Evolutionary conservation across 352 stramenopile species (phyloP).

Genomic region (Phytopythium delawarense): DNA sequence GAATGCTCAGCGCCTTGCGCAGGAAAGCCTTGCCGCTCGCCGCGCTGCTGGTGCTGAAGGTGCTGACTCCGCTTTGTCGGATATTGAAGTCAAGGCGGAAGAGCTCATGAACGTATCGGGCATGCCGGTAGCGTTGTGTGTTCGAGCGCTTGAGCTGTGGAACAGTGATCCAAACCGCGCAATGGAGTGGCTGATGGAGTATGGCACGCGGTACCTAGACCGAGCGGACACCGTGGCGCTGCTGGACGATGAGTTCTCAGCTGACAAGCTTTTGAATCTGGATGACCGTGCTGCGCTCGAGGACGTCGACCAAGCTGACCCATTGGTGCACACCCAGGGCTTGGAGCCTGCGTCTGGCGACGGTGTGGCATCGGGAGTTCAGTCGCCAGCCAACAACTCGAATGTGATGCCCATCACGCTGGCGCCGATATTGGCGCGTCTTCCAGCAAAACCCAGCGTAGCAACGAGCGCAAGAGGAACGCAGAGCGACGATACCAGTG

Average conservation of each 20-base stretch:
- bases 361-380: not conserved
- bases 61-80: conserved; percentile 14
- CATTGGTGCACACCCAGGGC: conserved; percentile 30
- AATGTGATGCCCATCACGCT: conserved; percentile 79
- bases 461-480: conserved; percentile 8
- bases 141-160: conserved; percentile 69
- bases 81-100: conserved; percentile 52
- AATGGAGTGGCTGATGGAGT: conserved; percentile 88
- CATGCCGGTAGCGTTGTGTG: conserved; percentile 60
- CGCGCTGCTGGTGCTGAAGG: conserved; percentile 13
- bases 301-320: conserved; percentile 71
- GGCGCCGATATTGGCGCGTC: conserved; percentile 64
- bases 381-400: conserved; percentile 24
- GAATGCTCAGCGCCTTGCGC: conserved; percentile 46
- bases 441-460: conserved; percentile 18
- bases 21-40: conserved; percentile 34
- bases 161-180: conserved; percentile 79
- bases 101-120: conserved; percentile 76
- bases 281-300: conserved; percentile 68
- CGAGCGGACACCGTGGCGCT: conserved; percentile 42
- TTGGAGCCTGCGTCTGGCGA: not conserved
- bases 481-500: conserved; percentile 21
- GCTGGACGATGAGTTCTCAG: conserved; percentile 43
- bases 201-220: conserved; percentile 56
- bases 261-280: conserved; percentile 37